phyloP scores from a whole-genome alignment of 2,329 filamentous ascomycete genomes.

The Ceratocystis diversiconidia region DNA sequence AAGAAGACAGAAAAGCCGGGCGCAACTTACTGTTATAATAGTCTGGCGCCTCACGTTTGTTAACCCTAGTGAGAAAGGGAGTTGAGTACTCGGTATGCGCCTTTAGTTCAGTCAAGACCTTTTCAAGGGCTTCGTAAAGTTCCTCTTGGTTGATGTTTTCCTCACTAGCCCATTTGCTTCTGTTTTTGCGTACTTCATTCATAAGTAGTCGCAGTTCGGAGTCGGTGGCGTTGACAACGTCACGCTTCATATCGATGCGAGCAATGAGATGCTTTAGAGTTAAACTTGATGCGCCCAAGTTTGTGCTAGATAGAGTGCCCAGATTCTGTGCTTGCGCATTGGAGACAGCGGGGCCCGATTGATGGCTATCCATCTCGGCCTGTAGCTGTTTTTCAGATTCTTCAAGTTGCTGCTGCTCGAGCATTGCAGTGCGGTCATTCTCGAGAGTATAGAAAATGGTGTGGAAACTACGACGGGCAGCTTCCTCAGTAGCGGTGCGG shows the following conservation, averaged over 20 bases:
- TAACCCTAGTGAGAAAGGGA: constrained; percentile 87
- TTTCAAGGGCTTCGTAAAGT: constrained; percentile 90
- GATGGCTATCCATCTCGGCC: constrained; percentile 72
- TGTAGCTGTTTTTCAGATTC: constrained; percentile 94
- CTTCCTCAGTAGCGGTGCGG: constrained; percentile 78
- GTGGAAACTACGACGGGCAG: constrained; percentile 79
- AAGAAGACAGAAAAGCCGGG: constrained; percentile 14
- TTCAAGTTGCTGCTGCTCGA: constrained; percentile 92
- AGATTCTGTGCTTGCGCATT: constrained; percentile 29
- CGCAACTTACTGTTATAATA: constrained; percentile 66
- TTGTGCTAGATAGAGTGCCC: constrained; percentile 81
- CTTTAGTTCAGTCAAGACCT: constrained; percentile 92
- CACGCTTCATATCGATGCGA: constrained; percentile 82
- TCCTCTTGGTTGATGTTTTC: constrained; percentile 97
- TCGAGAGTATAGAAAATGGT: constrained; percentile 91
- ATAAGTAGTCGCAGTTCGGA: constrained; percentile 82
- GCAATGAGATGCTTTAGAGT: constrained; percentile 96
- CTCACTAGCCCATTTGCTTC: constrained; percentile 97
- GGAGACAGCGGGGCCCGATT: constrained; percentile 37
- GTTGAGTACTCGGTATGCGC: constrained; percentile 94
- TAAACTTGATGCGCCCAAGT: constrained; percentile 86
- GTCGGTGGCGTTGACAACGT: constrained; percentile 81
- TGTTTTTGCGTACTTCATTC: constrained; percentile 93
- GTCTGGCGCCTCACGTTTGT: constrained; percentile 92
- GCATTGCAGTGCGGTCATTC: constrained; percentile 88